Conservation (phyloP, 176 grass and related monocot genomes). For the Luzula sylvatica region DNA sequence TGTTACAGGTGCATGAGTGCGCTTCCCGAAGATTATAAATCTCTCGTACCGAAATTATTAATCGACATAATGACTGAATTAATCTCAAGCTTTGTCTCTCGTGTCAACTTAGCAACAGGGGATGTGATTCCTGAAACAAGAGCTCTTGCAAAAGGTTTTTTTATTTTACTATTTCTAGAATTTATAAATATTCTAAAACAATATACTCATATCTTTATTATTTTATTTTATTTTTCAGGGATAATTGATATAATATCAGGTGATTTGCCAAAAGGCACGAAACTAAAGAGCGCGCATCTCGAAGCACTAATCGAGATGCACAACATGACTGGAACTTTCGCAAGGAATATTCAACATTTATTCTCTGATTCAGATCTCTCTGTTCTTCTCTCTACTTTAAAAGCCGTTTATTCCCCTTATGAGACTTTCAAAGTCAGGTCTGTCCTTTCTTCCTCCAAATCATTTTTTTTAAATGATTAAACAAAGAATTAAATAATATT, state of each 20-base stretch:
- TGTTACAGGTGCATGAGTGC: conserved; percentile 72
- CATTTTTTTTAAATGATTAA: background rate
- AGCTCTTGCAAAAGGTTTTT: conserved; percentile 83
- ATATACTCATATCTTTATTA: background rate
- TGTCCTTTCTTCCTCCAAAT: background rate
- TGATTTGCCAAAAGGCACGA: conserved; percentile 84
- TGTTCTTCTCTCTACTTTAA: conserved; percentile 67
- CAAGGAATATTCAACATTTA: conserved; percentile 87
- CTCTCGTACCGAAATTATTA: conserved; percentile 85
- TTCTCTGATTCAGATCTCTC: conserved; percentile 81
- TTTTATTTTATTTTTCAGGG: conserved; percentile 39
- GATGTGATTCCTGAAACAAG: conserved; percentile 95
- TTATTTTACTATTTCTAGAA: background rate
- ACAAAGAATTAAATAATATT: background rate
- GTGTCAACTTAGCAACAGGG: conserved; percentile 79
- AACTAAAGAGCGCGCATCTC: conserved; percentile 84
- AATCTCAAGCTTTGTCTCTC: conserved; percentile 68
- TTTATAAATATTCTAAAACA: background rate
- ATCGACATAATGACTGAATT: conserved; percentile 79
- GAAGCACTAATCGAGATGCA: conserved; percentile 85
- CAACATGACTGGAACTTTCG: conserved; percentile 87
- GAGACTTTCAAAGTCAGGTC: conserved; percentile 91
- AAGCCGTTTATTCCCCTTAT: conserved; percentile 95
- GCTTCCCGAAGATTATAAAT: conserved; percentile 89
- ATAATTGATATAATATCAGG: conserved; percentile 92